phyloP scores from a whole-genome alignment of 345 rosid genomes.

The Zanthoxylum bungeanum region DNA sequence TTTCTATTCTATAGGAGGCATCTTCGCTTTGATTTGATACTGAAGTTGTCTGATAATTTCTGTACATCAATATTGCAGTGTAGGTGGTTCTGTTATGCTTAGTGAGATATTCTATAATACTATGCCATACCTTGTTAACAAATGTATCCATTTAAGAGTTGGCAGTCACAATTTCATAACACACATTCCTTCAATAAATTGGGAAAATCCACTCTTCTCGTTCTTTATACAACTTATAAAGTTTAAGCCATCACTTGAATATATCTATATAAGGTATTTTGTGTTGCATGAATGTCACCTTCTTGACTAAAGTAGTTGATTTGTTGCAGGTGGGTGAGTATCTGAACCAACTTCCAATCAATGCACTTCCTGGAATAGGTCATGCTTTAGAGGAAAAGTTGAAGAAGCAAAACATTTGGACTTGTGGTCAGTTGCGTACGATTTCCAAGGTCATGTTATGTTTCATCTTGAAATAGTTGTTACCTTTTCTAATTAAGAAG shows the following conservation, averaged over 20 bases:
- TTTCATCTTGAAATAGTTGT: slow-evolving; percentile 5
- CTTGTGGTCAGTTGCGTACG: slow-evolving; percentile 73
- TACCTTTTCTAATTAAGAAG: neutral
- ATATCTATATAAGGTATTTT: neutral
- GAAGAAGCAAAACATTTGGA: slow-evolving; percentile 54
- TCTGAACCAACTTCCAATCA: slow-evolving; percentile 63
- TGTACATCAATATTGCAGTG: neutral
- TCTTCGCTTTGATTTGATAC: neutral
- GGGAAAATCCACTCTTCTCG: neutral
- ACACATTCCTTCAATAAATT: neutral
- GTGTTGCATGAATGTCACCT: slow-evolving; percentile 4
- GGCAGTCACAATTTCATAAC: neutral
- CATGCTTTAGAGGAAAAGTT: slow-evolving; percentile 74
- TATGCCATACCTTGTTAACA: neutral
- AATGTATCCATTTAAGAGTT: neutral
- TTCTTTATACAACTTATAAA: neutral
- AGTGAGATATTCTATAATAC: neutral
- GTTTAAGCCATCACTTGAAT: neutral
- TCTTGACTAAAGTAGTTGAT: slow-evolving; percentile 14
- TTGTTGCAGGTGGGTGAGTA: slow-evolving; percentile 64
- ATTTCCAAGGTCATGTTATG: slow-evolving; percentile 60
- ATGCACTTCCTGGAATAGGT: slow-evolving; percentile 90
- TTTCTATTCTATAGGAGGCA: neutral
- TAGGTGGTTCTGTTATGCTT: neutral
- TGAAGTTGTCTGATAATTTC: neutral